phyloP scores from a whole-genome alignment of 2,329 filamentous ascomycete genomes.

The Colletotrichum navitas region DNA sequence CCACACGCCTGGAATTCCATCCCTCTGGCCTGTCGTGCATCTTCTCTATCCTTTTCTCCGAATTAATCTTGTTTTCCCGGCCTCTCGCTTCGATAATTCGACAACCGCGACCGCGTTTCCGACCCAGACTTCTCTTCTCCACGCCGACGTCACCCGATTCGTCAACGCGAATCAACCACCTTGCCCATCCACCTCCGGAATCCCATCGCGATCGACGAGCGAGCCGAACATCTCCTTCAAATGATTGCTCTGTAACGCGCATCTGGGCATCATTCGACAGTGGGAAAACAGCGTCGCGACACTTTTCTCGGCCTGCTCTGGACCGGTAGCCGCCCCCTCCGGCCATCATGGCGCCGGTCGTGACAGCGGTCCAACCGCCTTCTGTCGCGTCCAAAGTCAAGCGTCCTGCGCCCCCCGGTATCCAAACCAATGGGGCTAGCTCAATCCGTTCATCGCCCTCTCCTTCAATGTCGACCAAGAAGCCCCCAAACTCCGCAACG shows the following conservation, averaged over 20 bases:
- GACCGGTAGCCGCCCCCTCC: conserved; percentile 31
- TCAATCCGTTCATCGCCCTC: conserved; percentile 71
- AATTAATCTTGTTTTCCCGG: conserved; percentile 15
- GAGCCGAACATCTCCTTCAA: conserved; percentile 17
- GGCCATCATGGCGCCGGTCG: conserved; percentile 66
- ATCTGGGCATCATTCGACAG: conserved; percentile 16
- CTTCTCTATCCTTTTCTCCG: conserved; percentile 2
- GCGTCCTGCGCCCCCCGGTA: conserved; percentile 73
- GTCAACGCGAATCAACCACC: conserved; percentile 34
- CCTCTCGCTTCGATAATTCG: background rate
- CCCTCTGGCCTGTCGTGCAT: conserved; percentile 33
- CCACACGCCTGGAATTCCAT: conserved; percentile 38
- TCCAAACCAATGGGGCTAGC: conserved; percentile 74
- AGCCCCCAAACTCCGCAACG: conserved; percentile 59
- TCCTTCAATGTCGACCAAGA: conserved; percentile 68
- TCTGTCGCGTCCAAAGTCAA: conserved; percentile 71
- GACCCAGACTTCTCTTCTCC: conserved; percentile 14
- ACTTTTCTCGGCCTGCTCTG: conserved; percentile 11
- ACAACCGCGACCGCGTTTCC: background rate
- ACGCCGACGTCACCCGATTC: conserved; percentile 40
- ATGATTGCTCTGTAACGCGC: conserved; percentile 32
- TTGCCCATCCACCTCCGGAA: conserved; percentile 7
- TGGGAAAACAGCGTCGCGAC: conserved; percentile 24
- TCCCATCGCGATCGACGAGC: conserved; percentile 35
- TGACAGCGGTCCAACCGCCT: conserved; percentile 59